Evolutionary conservation across 2,329 filamentous ascomycete genomes (phyloP), one percentile per base, ranked within the genome.

Genomic region (Apiospora rasikravindrae): DNA sequence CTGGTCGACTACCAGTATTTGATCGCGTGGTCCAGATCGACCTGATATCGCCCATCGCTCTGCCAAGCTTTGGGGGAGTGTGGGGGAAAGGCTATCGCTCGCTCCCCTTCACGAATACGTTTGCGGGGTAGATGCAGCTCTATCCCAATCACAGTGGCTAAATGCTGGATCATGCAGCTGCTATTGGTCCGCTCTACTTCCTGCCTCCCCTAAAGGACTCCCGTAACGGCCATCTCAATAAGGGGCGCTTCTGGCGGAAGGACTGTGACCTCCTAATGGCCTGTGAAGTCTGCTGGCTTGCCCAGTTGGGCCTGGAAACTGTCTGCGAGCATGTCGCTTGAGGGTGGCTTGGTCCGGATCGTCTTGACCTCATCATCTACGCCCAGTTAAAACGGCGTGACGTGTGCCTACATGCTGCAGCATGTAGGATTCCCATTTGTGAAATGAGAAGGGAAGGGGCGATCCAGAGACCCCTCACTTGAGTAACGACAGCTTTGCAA

Each of bases 21-120:
- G 73, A 73, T 29, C 70, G 71, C 67, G 70, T 76, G 33, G 68
- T 72, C 22, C 73, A 71, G 71, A 70, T 74, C 47, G 69, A 70
- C 44, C 44, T 22, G 22, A 40, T 13, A n/a, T 40, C 33, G 19
- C 57, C 19, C 57, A 24, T 40, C 19, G 33, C 57, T 10, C 11
- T 37, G n/a, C 74, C 8, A 73, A 73, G 74, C 71, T 74, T 40
- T 73, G 67, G 73, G 45, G 8, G 67, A 37, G 40, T 67, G 33
- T 64, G 57, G 57, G 29, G 57, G 33, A 47, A 47, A 64, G 57
- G 29, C 53, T 33, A 33, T 19, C 7, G 16, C 53, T 64, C 19
- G 57, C 33, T 29, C 57, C 57, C 33, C 40, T 40, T 64, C 3
- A 10, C 57, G 57, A 37, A 22, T n/a, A n/a, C 19, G 57, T 64